Conservation (phyloP, 257 asterid species). For the Solanum medicagineum region DNA sequence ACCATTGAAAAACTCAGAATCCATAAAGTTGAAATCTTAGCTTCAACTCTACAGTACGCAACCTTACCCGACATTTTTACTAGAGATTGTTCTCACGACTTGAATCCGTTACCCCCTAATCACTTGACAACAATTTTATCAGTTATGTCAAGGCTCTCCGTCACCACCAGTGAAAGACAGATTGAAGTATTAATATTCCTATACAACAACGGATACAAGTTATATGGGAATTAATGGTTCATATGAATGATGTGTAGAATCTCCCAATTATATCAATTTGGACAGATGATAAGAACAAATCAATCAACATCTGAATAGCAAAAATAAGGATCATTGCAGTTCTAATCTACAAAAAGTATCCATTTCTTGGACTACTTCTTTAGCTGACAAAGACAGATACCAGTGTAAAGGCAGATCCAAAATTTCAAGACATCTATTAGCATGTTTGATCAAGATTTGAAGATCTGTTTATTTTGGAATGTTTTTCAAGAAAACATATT, state of each 20-base stretch:
- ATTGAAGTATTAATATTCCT: background rate
- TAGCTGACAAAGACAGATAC: background rate
- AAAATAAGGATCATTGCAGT: background rate
- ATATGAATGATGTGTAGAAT: background rate
- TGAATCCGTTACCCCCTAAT: accelerated
- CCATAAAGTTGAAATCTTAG: no score
- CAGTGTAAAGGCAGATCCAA: background rate
- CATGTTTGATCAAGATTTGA: background rate
- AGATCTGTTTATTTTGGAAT: background rate
- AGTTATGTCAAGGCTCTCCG: background rate
- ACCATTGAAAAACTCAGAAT: no score
- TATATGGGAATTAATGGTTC: no score
- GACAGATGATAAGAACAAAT: background rate
- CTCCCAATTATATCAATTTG: background rate
- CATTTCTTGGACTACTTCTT: background rate
- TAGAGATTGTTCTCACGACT: background rate
- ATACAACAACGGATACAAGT: background rate
- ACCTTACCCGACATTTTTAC: accelerated
- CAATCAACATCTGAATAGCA: background rate
- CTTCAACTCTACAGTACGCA: background rate
- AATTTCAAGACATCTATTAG: background rate
- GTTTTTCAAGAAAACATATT: background rate
- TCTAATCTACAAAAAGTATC: background rate
- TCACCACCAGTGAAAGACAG: background rate
- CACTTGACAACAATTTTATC: background rate